Conservation (phyloP, 805 yeast species). For the Tetrapisispora pingtungensis region DNA sequence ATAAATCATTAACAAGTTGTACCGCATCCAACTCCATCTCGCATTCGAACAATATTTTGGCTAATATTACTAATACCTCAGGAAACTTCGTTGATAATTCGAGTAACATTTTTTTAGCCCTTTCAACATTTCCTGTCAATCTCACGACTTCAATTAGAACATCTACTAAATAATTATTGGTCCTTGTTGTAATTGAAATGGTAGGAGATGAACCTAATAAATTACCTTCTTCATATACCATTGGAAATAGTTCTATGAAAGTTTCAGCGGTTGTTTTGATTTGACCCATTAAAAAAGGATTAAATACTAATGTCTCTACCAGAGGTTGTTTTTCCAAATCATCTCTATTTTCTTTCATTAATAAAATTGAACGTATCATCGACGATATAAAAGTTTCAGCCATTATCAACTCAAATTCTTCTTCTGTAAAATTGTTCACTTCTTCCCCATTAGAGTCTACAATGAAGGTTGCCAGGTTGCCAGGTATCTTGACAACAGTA, state of each 20-base stretch:
- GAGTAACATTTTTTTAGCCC: slow-evolving; percentile 15
- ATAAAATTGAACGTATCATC: slow-evolving; percentile 51
- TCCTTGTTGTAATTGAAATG: slow-evolving; percentile 13
- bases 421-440: slow-evolving; percentile 26
- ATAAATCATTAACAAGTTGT: slow-evolving; percentile 15
- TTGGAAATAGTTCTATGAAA: slow-evolving; percentile 19
- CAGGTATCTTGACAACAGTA: slow-evolving; percentile 63
- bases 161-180: slow-evolving; percentile 22
- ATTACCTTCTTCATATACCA: slow-evolving; percentile 17
- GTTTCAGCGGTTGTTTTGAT: slow-evolving; percentile 17
- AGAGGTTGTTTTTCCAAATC: slow-evolving; percentile 62
- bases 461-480: slow-evolving; percentile 44
- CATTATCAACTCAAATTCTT: slow-evolving; percentile 43
- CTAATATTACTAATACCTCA: slow-evolving; percentile 19
- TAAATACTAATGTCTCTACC: slow-evolving; percentile 72
- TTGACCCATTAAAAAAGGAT: slow-evolving; percentile 44
- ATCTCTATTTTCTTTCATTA: slow-evolving; percentile 30
- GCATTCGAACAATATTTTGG: slow-evolving; percentile 21
- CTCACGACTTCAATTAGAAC: slow-evolving; percentile 19
- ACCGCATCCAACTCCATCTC: slow-evolving; percentile 28
- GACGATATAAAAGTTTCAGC: slow-evolving; percentile 44
- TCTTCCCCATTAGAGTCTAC: slow-evolving; percentile 16
- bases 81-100: slow-evolving; percentile 9
- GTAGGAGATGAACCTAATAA: slow-evolving; percentile 20
- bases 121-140: slow-evolving; percentile 15